phyloP scores from a whole-genome alignment of 257 asterid genomes.

The Catharanthus roseus region DNA sequence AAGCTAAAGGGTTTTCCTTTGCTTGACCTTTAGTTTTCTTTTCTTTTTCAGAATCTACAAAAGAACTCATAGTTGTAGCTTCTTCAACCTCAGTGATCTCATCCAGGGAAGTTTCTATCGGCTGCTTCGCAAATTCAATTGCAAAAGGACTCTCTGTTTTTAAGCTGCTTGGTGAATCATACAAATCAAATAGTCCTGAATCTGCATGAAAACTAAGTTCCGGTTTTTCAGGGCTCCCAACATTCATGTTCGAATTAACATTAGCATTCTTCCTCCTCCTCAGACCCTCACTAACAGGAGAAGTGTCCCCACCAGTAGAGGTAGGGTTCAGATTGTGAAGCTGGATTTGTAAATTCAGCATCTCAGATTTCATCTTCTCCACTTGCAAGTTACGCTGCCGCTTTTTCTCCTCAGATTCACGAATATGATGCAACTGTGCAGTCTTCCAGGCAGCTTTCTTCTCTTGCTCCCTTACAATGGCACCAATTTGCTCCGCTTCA shows the following conservation, averaged over 20 bases:
- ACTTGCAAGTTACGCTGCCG: constrained; percentile 88
- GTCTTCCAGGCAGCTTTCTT: constrained; percentile 96
- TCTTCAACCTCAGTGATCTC: constrained; percentile 79
- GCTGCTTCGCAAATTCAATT: constrained; percentile 43
- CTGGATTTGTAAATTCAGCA: constrained; percentile 92
- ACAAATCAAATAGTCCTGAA: constrained; percentile 33
- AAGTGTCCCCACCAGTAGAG: constrained; percentile 40
- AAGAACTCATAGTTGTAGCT: constrained; percentile 36
- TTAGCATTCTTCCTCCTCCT: constrained; percentile 59
- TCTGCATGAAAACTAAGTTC: constrained; percentile 42
- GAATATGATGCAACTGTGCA: constrained; percentile 82
- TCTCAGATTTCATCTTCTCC: constrained; percentile 99
- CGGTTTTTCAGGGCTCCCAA: constrained; percentile 46
- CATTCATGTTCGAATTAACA: constrained; percentile 33
- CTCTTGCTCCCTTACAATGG: constrained; percentile 94
- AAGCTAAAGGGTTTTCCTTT: constrained; percentile 71
- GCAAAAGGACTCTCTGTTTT: constrained; percentile 50
- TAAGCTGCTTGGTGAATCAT: constrained; percentile 57
- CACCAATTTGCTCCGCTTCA: constrained; percentile 98
- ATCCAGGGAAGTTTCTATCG: constrained; percentile 38
- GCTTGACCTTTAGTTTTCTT: constrained; percentile 49
- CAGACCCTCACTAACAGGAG: constrained; percentile 63
- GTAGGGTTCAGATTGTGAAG: constrained; percentile 68
- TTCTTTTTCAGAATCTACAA: constrained; percentile 36
- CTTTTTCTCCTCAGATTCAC: constrained; percentile 87